These are phyloP conservation scores for Fusarium foetens DNA, from an alignment of 2,329 filamentous ascomycete genomes.

Conservation along the genomic window DNA sequence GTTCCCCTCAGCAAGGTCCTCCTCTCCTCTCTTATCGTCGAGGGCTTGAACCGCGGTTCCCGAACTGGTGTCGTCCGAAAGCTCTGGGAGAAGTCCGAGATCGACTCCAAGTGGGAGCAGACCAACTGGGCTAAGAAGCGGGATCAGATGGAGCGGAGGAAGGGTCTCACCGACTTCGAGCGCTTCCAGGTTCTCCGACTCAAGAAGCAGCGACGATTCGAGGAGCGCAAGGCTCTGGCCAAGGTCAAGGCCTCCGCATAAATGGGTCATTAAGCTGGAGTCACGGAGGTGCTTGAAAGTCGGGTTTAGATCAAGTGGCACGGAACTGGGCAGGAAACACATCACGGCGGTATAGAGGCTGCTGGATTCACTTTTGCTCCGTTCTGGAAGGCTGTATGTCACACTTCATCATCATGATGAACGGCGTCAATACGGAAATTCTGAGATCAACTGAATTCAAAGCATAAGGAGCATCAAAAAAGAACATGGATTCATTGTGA, in stretches of 20 bases:
- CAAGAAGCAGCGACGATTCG: slow-evolving; percentile 99
- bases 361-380: slow-evolving; percentile 68
- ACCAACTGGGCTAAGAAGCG: slow-evolving; percentile 96
- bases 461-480: slow-evolving; percentile 46
- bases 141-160: slow-evolving; percentile 85
- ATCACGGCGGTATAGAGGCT: slow-evolving; percentile 59
- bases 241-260: slow-evolving; percentile 89
- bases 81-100: slow-evolving; percentile 89
- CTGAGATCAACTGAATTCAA: slow-evolving; percentile 57
- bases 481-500: slow-evolving; percentile 47
- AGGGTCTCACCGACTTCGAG: slow-evolving; percentile 96
- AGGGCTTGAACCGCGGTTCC: slow-evolving; percentile 84
- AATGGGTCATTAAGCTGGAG: slow-evolving; percentile 53
- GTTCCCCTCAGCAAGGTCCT: slow-evolving; percentile 83
- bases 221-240: slow-evolving; percentile 95
- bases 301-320: slow-evolving; percentile 53
- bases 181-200: slow-evolving; percentile 99
- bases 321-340: slow-evolving; percentile 50
- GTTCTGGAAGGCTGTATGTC: slow-evolving; percentile 73
- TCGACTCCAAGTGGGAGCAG: slow-evolving; percentile 93
- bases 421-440: slow-evolving; percentile 75
- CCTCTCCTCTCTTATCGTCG: slow-evolving; percentile 89
- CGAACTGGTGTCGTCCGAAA: slow-evolving; percentile 86
- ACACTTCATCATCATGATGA: slow-evolving; percentile 68
- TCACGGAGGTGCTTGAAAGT: slow-evolving; percentile 49